Evolutionary conservation across 305 asterid genomes (phyloP).

Genomic region (Fraxinus xanthoxyloides): DNA sequence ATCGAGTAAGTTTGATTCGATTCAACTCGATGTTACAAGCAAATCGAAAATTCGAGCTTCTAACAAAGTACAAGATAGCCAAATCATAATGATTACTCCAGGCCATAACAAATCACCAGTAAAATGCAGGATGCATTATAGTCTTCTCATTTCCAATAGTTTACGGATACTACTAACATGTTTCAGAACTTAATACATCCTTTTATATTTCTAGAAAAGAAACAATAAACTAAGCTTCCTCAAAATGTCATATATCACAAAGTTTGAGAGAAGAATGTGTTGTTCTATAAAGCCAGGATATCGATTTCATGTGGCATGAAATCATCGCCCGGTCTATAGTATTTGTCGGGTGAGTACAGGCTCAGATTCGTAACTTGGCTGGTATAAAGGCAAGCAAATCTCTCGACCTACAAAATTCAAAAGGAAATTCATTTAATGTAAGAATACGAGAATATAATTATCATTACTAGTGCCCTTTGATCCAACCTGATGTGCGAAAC

Average conservation of each 20-base stretch:
- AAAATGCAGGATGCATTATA: neutral
- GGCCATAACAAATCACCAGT: neutral
- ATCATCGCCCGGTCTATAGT: constrained; percentile 92
- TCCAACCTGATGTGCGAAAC: constrained; percentile 95
- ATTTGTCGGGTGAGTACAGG: constrained; percentile 86
- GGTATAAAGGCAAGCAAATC: constrained; percentile 94
- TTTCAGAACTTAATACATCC: constrained; percentile 7
- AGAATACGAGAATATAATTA: neutral
- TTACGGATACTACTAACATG: constrained; percentile 8
- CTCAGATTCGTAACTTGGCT: constrained; percentile 86
- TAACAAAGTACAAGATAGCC: neutral
- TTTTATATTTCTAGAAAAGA: constrained; percentile 3
- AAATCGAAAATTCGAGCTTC: neutral
- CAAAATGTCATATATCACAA: neutral
- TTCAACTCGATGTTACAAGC: neutral
- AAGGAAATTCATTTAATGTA: neutral
- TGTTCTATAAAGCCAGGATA: constrained; percentile 45
- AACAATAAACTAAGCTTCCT: neutral
- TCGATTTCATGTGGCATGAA: constrained; percentile 96
- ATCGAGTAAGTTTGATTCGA: neutral
- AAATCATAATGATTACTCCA: neutral
- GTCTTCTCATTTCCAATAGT: neutral
- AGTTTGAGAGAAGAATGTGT: neutral
- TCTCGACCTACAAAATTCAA: constrained; percentile 64
- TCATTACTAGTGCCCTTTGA: neutral